Conservation (phyloP, 495 filamentous ascomycete genomes). For the Margaritispora aquatica region DNA sequence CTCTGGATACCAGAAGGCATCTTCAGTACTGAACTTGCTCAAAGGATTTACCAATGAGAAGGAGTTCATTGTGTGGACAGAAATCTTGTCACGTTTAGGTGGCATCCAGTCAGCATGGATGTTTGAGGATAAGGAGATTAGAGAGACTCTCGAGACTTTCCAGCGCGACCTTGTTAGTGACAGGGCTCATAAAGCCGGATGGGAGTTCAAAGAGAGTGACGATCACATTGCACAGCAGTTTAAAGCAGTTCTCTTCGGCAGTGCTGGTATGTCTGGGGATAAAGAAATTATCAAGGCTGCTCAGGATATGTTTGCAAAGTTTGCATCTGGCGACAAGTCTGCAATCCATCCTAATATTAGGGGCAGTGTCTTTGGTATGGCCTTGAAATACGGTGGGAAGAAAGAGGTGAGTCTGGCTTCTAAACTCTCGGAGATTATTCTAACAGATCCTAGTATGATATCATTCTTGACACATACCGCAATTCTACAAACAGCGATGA, state of each 20-base stretch:
- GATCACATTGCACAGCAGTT: conserved; percentile 86
- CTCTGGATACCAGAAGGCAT: conserved; percentile 90
- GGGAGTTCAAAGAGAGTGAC: conserved; percentile 77
- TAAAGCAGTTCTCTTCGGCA: conserved; percentile 63
- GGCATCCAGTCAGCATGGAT: conserved; percentile 77
- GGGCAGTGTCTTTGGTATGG: conserved; percentile 64
- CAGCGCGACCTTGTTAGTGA: conserved; percentile 47
- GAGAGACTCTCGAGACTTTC: conserved; percentile 74
- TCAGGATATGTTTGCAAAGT: conserved; percentile 69
- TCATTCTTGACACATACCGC: conserved; percentile 73
- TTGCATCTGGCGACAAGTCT: conserved; percentile 56
- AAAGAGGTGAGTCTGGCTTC: conserved; percentile 51
- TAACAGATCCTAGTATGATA: conserved; percentile 54
- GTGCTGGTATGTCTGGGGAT: conserved; percentile 54
- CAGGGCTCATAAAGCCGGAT: conserved; percentile 81
- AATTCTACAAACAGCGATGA: conserved; percentile 87
- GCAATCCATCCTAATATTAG: conserved; percentile 67
- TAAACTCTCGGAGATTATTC: not conserved
- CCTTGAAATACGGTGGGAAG: conserved; percentile 63
- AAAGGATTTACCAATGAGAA: conserved; percentile 77
- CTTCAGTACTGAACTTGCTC: conserved; percentile 77
- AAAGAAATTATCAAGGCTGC: conserved; percentile 53
- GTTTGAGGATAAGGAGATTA: conserved; percentile 71
- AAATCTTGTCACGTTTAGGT: conserved; percentile 72
- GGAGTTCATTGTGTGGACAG: conserved; percentile 92